A percentile compares a stretch with the other conserved stretches of the same genome.
Evolutionary conservation across 2,329 filamentous ascomycete species (phyloP).

Genomic region (Coniochaeta sp.): DNA sequence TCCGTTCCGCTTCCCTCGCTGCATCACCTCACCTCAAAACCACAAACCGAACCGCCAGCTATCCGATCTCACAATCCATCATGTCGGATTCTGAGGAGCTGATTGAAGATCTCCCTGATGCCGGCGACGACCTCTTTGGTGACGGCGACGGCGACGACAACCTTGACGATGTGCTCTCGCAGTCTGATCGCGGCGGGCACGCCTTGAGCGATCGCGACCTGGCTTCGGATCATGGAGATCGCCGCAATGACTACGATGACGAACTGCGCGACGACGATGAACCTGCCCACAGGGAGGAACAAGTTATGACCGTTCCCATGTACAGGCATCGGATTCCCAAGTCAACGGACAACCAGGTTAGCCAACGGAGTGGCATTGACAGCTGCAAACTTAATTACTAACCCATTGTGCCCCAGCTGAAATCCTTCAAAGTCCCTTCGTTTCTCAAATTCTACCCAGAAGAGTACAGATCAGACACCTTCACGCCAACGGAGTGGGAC

Average conservation of each 20-base stretch:
- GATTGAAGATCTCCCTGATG: constrained; percentile 41
- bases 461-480: constrained; percentile 58
- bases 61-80: not conserved
- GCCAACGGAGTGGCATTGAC: not conserved
- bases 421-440: constrained; percentile 62
- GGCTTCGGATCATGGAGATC: constrained; percentile 39
- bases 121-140: constrained; percentile 55
- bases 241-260: constrained; percentile 32
- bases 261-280: constrained; percentile 29
- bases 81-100: constrained; percentile 46
- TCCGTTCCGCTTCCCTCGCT: not conserved
- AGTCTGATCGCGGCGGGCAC: constrained; percentile 53
- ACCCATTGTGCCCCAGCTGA: constrained; percentile 39
- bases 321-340: constrained; percentile 65
- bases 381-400: not conserved
- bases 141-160: constrained; percentile 55
- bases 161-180: constrained; percentile 50
- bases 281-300: constrained; percentile 31
- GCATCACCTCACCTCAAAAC: not conserved
- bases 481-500: constrained; percentile 51
- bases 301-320: constrained; percentile 56
- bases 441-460: constrained; percentile 65
- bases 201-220: constrained; percentile 56
- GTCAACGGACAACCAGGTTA: constrained; percentile 61
- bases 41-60: not conserved